Base-by-base conservation (phyloP, 2,329 filamentous ascomycete genomes). In the Biscogniauxia marginata region DNA sequence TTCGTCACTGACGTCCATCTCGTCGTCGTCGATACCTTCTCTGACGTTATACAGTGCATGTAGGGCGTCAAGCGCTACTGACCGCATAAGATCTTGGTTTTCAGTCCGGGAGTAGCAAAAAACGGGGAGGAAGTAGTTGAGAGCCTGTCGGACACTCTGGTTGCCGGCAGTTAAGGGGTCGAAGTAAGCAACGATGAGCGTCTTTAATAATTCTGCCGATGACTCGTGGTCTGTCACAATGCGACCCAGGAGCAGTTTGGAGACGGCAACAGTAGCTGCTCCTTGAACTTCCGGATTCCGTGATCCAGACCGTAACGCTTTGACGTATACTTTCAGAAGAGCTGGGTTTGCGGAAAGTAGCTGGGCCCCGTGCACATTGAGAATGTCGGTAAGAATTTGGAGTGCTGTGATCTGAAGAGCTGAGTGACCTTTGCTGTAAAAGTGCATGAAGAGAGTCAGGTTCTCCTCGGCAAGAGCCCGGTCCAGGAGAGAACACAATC, bases 61-160 rank as follows among this genome's bases (percentile, higher is more conserved):
- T 8, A 98, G 77, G 0, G 91, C 85, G 22, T 88, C 84, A 2
- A 93, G 82, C 0, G 89, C 84, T 19, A 97, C 83, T 18, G 79
- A 76, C 6, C 86, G 84, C 89, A 98, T 92, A 30, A 91, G 81
- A 23, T 88, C 83, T 61, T 95, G 92, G 67, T 97, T 96, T 61
- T 90, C 88, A 3, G 86, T 73, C 3, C 90, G 84, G 7, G 89
- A 93, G 73, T 93, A 96, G 72, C 91, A 95, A 76, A 96, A 98
- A 0, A 97, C 93, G 0, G 93, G 93, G 34, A 98, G 78, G 80
- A 97, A 97, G 73, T 98, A 98, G 63, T 90, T 91, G 53, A 98
- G 79, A 0, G 90, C 88, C 73, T 98, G 93, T 20, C 92, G 82
- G 6, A 97, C 86, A 7, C 86, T 86, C 63, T 93, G 88, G 69